A percentile compares a stretch with the other conserved stretches of the same genome.
Evolutionary conservation across 805 yeast species (phyloP).

Genomic region (Wickerhamiella kurtzmanii): DNA sequence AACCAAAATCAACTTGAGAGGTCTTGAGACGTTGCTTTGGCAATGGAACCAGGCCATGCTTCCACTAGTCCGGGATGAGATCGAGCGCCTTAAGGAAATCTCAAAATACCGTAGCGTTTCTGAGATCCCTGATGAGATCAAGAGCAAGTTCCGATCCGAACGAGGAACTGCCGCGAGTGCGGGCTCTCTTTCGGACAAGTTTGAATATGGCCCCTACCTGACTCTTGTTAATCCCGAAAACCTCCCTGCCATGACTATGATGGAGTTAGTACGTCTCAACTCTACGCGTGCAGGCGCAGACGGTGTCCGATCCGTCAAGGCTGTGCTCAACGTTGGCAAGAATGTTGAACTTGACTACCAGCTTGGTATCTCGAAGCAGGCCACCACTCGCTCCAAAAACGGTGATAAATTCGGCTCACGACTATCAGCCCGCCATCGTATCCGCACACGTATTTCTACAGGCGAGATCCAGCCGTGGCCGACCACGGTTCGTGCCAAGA

Average conservation of each 20-base stretch:
- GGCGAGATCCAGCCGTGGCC: constrained; percentile 35
- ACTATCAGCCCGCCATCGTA: neutral
- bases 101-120: constrained; percentile 16
- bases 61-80: constrained; percentile 59
- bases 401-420: neutral
- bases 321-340: constrained; percentile 66
- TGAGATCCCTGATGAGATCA: constrained; percentile 16
- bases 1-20: constrained; percentile 26
- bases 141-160: constrained; percentile 10
- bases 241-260: constrained; percentile 68
- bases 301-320: constrained; percentile 75
- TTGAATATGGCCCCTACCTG: constrained; percentile 63
- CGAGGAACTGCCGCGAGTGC: neutral
- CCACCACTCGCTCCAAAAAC: neutral
- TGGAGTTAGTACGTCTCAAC: constrained; percentile 63
- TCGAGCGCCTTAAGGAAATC: constrained; percentile 39
- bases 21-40: constrained; percentile 63
- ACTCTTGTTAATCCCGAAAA: constrained; percentile 62
- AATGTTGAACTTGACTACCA: constrained; percentile 74
- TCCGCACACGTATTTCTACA: neutral
- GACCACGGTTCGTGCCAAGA: constrained; percentile 42
- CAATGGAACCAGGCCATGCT: constrained; percentile 68
- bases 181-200: constrained; percentile 17
- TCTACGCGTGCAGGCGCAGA: constrained; percentile 60
- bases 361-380: constrained; percentile 6